A percentile compares a stretch with the other conserved stretches of the same genome.
phyloP scores from a whole-genome alignment of 306 rosid genomes.

The Quillaja saponaria region DNA sequence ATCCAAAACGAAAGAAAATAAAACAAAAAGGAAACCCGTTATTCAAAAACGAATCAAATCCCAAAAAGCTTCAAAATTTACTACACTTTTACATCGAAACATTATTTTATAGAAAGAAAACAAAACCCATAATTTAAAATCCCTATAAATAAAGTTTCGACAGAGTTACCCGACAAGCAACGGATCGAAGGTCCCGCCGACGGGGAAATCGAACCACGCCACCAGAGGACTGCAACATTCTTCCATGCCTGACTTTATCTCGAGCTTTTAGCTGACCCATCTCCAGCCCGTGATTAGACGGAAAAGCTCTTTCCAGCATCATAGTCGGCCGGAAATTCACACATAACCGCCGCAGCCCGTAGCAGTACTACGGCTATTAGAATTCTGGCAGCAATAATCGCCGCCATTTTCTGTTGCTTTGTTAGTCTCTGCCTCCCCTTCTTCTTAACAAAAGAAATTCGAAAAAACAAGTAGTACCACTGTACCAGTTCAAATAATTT shows the following conservation, averaged over 20 bases:
- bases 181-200: constrained; percentile 81
- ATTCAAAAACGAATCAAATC: constrained; percentile 26
- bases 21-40: constrained; percentile 9
- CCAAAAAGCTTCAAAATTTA: constrained; percentile 18
- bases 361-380: constrained; percentile 30
- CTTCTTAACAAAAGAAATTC: neutral
- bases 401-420: constrained; percentile 41
- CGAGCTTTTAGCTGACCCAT: constrained; percentile 64
- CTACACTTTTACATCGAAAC: constrained; percentile 3
- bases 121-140: constrained; percentile 3
- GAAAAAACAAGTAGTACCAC: neutral
- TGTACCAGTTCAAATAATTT: neutral
- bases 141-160: neutral
- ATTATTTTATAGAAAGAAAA: neutral
- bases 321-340: constrained; percentile 59
- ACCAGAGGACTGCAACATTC: constrained; percentile 67
- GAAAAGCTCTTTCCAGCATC: constrained; percentile 80
- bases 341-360: constrained; percentile 28
- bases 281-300: constrained; percentile 65
- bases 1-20: constrained; percentile 12
- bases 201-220: constrained; percentile 72
- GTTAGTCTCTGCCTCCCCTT: neutral
- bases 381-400: constrained; percentile 25
- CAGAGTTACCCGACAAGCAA: constrained; percentile 72
- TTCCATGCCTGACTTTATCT: constrained; percentile 69